phyloP scores from a whole-genome alignment of 2,329 filamentous ascomycete species.

The Claviceps spartinae region DNA sequence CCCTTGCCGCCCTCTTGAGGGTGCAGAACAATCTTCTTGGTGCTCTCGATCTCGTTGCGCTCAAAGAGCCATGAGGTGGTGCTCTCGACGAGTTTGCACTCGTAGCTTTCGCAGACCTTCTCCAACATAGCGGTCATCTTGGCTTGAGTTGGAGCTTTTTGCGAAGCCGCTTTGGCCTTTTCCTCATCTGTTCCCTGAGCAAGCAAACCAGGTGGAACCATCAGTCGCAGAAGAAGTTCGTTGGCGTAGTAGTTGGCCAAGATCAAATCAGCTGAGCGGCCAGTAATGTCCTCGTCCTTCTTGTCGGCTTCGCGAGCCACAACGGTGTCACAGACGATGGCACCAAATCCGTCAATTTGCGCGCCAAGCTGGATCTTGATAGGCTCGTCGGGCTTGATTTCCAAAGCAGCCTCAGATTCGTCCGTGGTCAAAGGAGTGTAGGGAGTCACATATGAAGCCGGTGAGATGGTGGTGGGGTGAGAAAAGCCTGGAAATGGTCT shows the following conservation, averaged over 20 bases:
- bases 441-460: constrained; percentile 85
- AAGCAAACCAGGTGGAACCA: constrained; percentile 81
- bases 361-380: constrained; percentile 99
- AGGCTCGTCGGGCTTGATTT: constrained; percentile 72
- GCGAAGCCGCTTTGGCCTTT: constrained; percentile 76
- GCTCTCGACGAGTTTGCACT: constrained; percentile 88
- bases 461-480: constrained; percentile 91
- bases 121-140: constrained; percentile 81
- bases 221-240: constrained; percentile 79
- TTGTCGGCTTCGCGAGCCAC: constrained; percentile 53
- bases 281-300: constrained; percentile 51
- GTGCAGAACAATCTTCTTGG: constrained; percentile 94
- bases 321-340: constrained; percentile 90
- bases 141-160: constrained; percentile 71
- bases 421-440: constrained; percentile 89
- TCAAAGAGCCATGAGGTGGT: constrained; percentile 96
- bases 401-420: constrained; percentile 64
- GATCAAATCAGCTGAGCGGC: constrained; percentile 72
- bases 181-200: constrained; percentile 80
- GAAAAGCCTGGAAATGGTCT: constrained; percentile 50
- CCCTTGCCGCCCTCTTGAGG: constrained; percentile 80
- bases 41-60: constrained; percentile 90
- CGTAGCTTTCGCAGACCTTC: constrained; percentile 83
- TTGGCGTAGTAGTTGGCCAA: constrained; percentile 91
- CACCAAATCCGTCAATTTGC: constrained; percentile 93